Percentiles rank a stretch among this genome's conserved stretches.
Conservation (phyloP, 202 grass and related monocot genomes). For the Cymbopogon flexuosus region DNA sequence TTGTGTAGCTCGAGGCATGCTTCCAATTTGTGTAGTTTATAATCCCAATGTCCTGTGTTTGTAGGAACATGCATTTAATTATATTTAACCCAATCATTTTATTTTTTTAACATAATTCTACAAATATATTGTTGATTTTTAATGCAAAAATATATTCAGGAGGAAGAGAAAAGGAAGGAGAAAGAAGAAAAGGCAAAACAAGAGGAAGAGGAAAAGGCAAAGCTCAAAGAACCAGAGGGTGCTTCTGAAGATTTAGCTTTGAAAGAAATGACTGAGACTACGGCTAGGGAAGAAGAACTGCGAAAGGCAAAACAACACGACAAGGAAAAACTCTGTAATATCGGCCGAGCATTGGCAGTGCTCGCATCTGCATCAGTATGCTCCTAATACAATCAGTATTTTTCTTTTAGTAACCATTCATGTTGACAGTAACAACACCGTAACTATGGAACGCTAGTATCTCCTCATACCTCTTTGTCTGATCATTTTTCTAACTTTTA, state of each 20-base stretch:
- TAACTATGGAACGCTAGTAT: not conserved
- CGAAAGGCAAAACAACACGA: conserved; percentile 56
- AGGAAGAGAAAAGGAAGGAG: conserved; percentile 86
- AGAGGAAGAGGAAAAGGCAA: conserved; percentile 54
- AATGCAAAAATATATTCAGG: conserved; percentile 46
- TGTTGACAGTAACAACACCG: conserved; percentile 9
- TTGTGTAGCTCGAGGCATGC: not conserved
- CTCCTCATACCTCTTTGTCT: not conserved
- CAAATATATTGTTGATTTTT: conserved; percentile 20
- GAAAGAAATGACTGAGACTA: conserved; percentile 88
- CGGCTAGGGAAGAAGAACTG: conserved; percentile 70
- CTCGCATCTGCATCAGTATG: conserved; percentile 94
- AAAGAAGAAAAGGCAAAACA: conserved; percentile 72
- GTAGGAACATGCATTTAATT: not conserved
- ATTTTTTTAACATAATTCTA: not conserved
- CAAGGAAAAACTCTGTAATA: conserved; percentile 78
- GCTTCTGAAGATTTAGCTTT: conserved; percentile 77
- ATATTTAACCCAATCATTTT: not conserved
- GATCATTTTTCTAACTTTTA: conserved; percentile 3
- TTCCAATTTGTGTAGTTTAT: not conserved
- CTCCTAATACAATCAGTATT: conserved; percentile 26
- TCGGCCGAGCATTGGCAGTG: conserved; percentile 75
- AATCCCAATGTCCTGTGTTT: not conserved
- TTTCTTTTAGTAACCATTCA: conserved; percentile 35
- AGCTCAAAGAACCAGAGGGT: conserved; percentile 52